These are phyloP conservation scores for Geotrichum armillariae DNA, from an alignment of 1,139 yeast species.

Conservation along the genomic window DNA sequence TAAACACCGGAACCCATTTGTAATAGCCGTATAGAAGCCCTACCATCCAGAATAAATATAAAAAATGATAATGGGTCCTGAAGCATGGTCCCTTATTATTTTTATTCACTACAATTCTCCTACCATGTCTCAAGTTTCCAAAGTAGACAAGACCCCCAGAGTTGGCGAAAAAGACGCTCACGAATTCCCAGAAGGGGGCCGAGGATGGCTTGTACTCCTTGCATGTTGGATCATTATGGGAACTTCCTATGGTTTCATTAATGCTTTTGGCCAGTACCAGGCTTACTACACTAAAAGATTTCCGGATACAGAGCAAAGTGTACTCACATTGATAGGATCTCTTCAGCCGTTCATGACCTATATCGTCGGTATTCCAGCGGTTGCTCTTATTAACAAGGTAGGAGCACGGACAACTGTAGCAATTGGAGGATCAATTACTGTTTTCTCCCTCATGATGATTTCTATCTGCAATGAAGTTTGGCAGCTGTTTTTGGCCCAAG, in stretches of 20 bases:
- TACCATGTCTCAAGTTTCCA: not conserved
- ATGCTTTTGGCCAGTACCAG: constrained; percentile 59
- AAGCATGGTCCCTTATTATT: too few relatives aligned
- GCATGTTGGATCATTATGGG: constrained; percentile 31
- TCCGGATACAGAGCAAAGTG: constrained; percentile 43
- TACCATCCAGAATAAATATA: too few relatives aligned
- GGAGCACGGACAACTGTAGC: constrained; percentile 29
- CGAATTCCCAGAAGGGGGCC: constrained; percentile 35
- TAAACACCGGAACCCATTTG: too few relatives aligned
- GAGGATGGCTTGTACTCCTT: constrained; percentile 35
- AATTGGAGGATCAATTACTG: constrained; percentile 50
- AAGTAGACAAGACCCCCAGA: not conserved
- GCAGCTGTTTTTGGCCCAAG: constrained; percentile 58
- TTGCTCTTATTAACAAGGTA: constrained; percentile 54
- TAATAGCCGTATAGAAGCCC: too few relatives aligned
- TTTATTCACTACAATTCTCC: too few relatives aligned
- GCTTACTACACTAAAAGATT: constrained; percentile 52
- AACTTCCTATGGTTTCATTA: constrained; percentile 49
- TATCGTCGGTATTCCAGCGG: constrained; percentile 48
- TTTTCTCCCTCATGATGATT: constrained; percentile 51
- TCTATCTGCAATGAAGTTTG: constrained; percentile 51
- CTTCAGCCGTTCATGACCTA: constrained; percentile 49
- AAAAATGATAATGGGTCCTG: too few relatives aligned
- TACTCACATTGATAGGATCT: constrained; percentile 53
- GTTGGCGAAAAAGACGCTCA: constrained; percentile 16